Evolutionary conservation across 2,329 filamentous ascomycete species (phyloP).

Genomic region (Fusarium sp.): DNA sequence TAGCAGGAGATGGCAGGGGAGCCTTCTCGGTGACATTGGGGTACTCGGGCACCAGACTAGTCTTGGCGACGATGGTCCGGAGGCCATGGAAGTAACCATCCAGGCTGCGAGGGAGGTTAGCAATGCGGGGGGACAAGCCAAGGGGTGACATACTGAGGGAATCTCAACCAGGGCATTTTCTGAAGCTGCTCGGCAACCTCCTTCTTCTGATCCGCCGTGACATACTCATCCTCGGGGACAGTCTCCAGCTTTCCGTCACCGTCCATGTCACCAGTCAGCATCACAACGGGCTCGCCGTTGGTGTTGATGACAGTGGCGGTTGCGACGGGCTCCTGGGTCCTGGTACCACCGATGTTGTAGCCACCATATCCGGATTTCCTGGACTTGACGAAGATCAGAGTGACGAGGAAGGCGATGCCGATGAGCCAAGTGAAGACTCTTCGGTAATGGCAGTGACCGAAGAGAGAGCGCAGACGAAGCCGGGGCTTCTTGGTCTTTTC

Average conservation of each 20-base stretch:
- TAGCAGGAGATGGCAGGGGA: constrained; percentile 49
- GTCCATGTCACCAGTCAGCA: constrained; percentile 46
- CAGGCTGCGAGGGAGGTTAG: constrained; percentile 65
- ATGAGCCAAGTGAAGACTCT: constrained; percentile 64
- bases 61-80: constrained; percentile 72
- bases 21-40: constrained; percentile 59
- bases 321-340: constrained; percentile 39
- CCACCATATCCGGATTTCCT: constrained; percentile 43
- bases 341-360: constrained; percentile 40
- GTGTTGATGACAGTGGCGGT: constrained; percentile 44
- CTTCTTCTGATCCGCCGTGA: constrained; percentile 46
- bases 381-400: constrained; percentile 54
- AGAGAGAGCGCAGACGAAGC: constrained; percentile 57
- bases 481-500: constrained; percentile 51
- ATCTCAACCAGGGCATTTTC: constrained; percentile 55
- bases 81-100: constrained; percentile 85
- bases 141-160: constrained; percentile 49
- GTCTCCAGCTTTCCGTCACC: constrained; percentile 43
- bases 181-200: constrained; percentile 46
- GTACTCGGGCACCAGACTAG: constrained; percentile 79
- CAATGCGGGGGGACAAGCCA: neutral
- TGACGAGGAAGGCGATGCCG: constrained; percentile 55
- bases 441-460: constrained; percentile 65
- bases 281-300: constrained; percentile 43
- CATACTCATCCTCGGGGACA: constrained; percentile 39